Conservation (phyloP, 2,329 filamentous ascomycete genomes). For the Paecilomyces variotii region DNA sequence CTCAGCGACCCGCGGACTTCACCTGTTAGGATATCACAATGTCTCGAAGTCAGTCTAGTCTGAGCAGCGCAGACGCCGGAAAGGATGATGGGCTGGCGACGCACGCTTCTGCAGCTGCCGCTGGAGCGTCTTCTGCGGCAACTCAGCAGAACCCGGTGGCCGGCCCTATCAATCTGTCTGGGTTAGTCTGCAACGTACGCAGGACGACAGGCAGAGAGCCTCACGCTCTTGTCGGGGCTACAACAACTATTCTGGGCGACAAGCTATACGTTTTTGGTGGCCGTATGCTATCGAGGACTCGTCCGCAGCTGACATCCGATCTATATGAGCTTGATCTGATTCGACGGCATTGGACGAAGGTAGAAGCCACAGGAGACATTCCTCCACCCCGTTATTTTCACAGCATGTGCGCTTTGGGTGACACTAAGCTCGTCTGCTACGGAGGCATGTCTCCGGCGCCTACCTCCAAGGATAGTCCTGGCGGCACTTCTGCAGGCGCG, state of each 20-base stretch:
- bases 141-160: constrained; percentile 20
- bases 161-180: constrained; percentile 54
- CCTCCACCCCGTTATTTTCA: constrained; percentile 94
- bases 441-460: constrained; percentile 88
- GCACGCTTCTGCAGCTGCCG: constrained; percentile 2
- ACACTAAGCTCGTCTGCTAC: constrained; percentile 95
- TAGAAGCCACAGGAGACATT: constrained; percentile 75
- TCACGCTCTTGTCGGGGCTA: constrained; percentile 84
- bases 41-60: constrained; percentile 32
- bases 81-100: constrained; percentile 19
- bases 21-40: constrained; percentile 8
- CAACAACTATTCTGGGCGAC: constrained; percentile 89
- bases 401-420: constrained; percentile 85
- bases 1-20: not conserved
- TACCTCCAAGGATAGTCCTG: constrained; percentile 40
- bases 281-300: constrained; percentile 72
- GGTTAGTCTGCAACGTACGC: constrained; percentile 61
- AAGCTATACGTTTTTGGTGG: constrained; percentile 97
- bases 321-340: constrained; percentile 91
- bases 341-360: constrained; percentile 82
- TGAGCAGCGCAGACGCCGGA: constrained; percentile 25
- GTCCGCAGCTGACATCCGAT: constrained; percentile 78
- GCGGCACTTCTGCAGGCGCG: constrained; percentile 28
- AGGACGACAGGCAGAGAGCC: constrained; percentile 87
- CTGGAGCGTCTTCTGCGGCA: constrained; percentile 22